Percentiles rank a stretch among this genome's conserved stretches.
Evolutionary conservation across 208 protist species (phyloP).

Genomic region (Wallacemonas sp.): DNA sequence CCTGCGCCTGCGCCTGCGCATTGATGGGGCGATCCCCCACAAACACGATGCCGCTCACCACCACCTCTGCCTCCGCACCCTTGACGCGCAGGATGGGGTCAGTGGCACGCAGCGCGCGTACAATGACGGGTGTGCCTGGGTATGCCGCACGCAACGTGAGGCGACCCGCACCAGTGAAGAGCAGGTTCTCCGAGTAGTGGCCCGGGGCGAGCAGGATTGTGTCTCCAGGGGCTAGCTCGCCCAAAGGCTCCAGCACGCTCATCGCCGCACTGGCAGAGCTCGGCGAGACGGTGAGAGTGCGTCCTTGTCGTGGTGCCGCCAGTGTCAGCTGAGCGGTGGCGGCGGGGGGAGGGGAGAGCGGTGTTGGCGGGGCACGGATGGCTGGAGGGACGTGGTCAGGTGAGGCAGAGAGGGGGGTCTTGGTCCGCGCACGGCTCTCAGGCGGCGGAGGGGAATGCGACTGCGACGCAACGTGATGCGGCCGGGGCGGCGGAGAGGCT

Average conservation of each 20-base stretch:
- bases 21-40: slow-evolving; percentile 27
- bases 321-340: too few relatives aligned
- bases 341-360: neutral
- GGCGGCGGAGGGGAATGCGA: slow-evolving; percentile 1
- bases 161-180: slow-evolving; percentile 31
- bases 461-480: too few relatives aligned
- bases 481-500: too few relatives aligned
- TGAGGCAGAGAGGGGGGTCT: neutral
- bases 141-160: slow-evolving; percentile 48
- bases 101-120: slow-evolving; percentile 34
- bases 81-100: slow-evolving; percentile 50
- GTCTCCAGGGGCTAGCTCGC: too few relatives aligned
- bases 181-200: slow-evolving; percentile 58
- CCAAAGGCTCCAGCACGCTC: neutral
- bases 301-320: neutral
- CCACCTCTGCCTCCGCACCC: slow-evolving; percentile 30
- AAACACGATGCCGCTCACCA: slow-evolving; percentile 59
- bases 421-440: slow-evolving; percentile 3
- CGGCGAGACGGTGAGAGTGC: slow-evolving; percentile 1
- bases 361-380: neutral
- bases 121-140: slow-evolving; percentile 63
- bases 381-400: neutral
- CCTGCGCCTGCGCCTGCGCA: neutral
- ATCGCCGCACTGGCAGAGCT: neutral
- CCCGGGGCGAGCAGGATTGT: slow-evolving; percentile 53